Base-by-base conservation (phyloP, 768 basidiomycete genomes). In the Tephrocybe rancida region DNA sequence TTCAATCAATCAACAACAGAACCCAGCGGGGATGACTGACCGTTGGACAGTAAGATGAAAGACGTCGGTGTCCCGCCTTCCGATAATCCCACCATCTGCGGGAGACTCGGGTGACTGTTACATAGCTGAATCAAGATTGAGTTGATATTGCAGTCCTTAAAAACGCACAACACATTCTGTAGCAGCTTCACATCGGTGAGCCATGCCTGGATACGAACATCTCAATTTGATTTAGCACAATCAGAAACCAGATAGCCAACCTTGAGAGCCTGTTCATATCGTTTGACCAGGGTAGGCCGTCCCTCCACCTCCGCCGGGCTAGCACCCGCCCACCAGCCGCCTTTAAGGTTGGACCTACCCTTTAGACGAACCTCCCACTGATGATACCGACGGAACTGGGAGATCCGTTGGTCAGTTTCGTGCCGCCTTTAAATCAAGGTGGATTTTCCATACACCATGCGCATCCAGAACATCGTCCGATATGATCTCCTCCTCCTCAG, bases 1-100 rank as follows among this genome's bases (percentile, higher is more conserved):
- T 32, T n/a, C n/a, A 30, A 22, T 11, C 21, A 46, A 16, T 13
- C 46, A 22, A 42, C 18, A 29, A 6, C 18, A 8, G 1, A 39
- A 37, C 21, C 8, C 39, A 41, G 8, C 21, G 3, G 32, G 9
- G 22, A 46, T 21, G 35, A 52, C 43, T 16, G 18, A 79, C 81
- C 77, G 47, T 78, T 77, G 1, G 80, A 78, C 19, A 83, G 61
- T n/a, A 82, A 55, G 46, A 83, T 77, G 55, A 82, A 82, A 0
- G 79, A 80, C 0, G 76, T 79, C 1, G 72, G 72, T 0, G 74
- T 64, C 30, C 73, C 67, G 14, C 74, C 73, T 13, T 73, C 65
- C 0, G 80, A 82, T 56, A 78, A 78, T 1, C 81, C 80, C 6
- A 79, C 55, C 71, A 83, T 74, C 59, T 82, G 80, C 0, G 82